Evolutionary conservation across 768 basidiomycete genomes (phyloP).

Genomic region (Tubosaeta brunneosetosa): DNA sequence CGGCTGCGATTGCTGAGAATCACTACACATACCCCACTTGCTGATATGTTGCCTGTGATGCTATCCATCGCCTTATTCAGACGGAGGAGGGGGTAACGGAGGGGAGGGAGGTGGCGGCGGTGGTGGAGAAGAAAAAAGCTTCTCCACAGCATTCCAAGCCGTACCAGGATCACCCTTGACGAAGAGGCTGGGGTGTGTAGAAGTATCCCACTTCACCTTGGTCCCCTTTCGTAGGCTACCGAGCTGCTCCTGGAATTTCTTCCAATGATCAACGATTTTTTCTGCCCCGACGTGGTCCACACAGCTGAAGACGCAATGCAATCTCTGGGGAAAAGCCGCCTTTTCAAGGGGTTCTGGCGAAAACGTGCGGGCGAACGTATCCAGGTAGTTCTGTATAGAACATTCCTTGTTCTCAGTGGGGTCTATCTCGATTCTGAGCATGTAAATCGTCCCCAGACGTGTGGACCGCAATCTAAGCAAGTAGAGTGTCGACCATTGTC

Average conservation of each 20-base stretch:
- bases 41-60: neutral
- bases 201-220: neutral
- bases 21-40: neutral
- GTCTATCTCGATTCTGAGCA: conserved; percentile 10
- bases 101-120: too few relatives aligned
- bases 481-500: neutral
- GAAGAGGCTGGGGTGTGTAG: conserved; percentile 1
- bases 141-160: conserved; percentile 12
- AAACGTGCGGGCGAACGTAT: conserved; percentile 5
- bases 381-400: conserved; percentile 1
- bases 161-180: neutral
- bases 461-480: conserved; percentile 8
- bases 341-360: too few relatives aligned
- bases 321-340: neutral
- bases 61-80: too few relatives aligned
- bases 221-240: rapidly evolving
- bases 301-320: conserved; percentile 11
- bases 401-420: rapidly evolving
- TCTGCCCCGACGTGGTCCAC: rapidly evolving
- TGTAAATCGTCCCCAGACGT: conserved; percentile 9
- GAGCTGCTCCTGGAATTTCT: neutral
- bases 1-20: neutral
- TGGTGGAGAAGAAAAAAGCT: conserved; percentile 4
- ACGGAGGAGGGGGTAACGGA: too few relatives aligned
- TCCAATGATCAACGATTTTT: neutral